Evolutionary conservation across 129 eudicot species (phyloP), one percentile per base, ranked within the genome.

Genomic region (Flaveria robusta): DNA sequence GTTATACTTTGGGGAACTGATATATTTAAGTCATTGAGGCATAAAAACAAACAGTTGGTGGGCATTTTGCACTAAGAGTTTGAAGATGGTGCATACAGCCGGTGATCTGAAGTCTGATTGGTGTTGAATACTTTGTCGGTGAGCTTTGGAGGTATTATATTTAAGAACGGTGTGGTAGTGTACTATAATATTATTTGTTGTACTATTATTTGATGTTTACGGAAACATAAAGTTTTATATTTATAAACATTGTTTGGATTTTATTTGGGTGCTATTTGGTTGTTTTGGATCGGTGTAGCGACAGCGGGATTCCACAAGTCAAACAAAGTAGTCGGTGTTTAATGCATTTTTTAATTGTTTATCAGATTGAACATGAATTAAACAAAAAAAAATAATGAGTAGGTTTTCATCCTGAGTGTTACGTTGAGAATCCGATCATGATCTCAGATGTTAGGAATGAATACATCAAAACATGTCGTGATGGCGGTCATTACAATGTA

Each of bases 41-140:
- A 68, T 68, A n/a, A 68, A 69, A 67, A 54, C 59, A 49, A 41
- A 41, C 62, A 51, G 67, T 19, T 47, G 84, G 70, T 12, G 72
- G 43, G 26, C 69, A 74, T 29, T 18, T 10, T 60, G 46, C 14
- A 62, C n/a, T 8, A 6, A 24, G 24, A 37, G 66, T n/a, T 34
- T 9, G 19, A 13, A 9, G n/a, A 20, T 46, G 39, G 46, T 22
- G 63, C 55, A 62, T 66, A 20, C 37, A 47, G 51, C 15, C 54
- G 27, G 26, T 74, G 81, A 68, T 23, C 3, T 34, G 39, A 34
- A 7, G 39, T 34, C 22, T 37, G 55, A 56, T n/a, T 69, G 54
- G 66, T 22, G 16, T 22, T 66, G 62, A 22, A 55, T 34, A 29
- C 4, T 16, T 29, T 4, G 79, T 67, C 74, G 39, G 39, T 34